These are phyloP conservation scores for Gonapodya prolifera DNA, from an alignment of 192 early-diverging fungal genomes.

Conservation along the genomic window DNA sequence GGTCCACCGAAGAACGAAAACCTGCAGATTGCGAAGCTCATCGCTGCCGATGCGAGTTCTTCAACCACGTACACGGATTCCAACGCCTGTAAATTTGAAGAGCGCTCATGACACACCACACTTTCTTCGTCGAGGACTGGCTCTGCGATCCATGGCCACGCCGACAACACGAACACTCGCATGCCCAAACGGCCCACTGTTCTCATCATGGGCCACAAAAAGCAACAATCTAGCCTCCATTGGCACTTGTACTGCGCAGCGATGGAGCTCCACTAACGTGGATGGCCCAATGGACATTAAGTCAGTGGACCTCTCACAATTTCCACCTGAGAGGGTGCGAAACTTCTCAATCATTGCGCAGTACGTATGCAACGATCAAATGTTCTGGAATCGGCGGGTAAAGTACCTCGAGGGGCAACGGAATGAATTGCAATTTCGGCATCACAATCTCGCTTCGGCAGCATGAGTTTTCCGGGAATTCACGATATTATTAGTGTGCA, in stretches of 20 bases:
- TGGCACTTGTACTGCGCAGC: no score
- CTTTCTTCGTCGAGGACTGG: no score
- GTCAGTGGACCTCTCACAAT: slow-evolving; percentile 12
- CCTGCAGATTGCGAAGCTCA: no score
- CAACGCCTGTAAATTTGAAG: no score
- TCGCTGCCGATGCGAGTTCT: no score
- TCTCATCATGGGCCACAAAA: not conserved
- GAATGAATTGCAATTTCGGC: slow-evolving; percentile 20
- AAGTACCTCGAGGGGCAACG: not conserved
- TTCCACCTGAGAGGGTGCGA: slow-evolving; percentile 69
- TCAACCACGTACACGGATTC: no score
- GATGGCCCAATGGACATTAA: not conserved
- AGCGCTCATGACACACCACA: no score
- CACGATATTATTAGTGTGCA: slow-evolving; percentile 26
- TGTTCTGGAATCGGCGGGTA: not conserved
- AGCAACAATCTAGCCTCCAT: no score
- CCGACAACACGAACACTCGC: not conserved
- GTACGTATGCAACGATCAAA: slow-evolving; percentile 11
- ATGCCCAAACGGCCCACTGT: not conserved
- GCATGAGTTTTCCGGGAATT: not conserved
- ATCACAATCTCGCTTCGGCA: not conserved
- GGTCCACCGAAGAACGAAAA: no score
- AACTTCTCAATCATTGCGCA: slow-evolving; percentile 61
- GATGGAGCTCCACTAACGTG: no score
- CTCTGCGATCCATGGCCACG: no score